Conservation (phyloP, 1,139 yeast species). For the Nakaseomyces glabratus region DNA sequence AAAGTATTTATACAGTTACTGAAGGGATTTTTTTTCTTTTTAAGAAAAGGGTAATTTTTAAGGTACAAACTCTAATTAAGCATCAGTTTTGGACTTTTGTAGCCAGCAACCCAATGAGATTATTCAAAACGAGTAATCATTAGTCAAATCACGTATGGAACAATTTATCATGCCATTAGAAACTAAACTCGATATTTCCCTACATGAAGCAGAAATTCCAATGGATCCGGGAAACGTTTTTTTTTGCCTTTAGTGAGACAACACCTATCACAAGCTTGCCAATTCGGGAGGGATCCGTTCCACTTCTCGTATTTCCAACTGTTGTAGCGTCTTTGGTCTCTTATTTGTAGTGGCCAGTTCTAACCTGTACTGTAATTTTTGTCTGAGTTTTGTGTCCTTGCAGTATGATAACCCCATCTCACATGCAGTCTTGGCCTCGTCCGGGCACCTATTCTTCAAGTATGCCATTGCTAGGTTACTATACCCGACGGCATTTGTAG, state of each 20-base stretch:
- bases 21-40: too few species aligned
- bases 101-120: too few species aligned
- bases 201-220: too few species aligned
- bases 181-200: not conserved
- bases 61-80: too few species aligned
- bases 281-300: conserved; percentile 10
- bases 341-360: conserved; percentile 35
- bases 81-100: too few species aligned
- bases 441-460: conserved; percentile 46
- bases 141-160: too few species aligned
- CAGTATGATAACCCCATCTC: conserved; percentile 41
- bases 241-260: not conserved
- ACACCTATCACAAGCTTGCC: conserved; percentile 6
- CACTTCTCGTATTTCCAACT: conserved; percentile 8
- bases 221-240: not conserved
- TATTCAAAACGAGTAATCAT: too few species aligned
- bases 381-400: conserved; percentile 27
- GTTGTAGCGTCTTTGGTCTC: conserved; percentile 6
- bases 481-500: conserved; percentile 52
- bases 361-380: conserved; percentile 52
- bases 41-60: too few species aligned
- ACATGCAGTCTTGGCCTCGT: conserved; percentile 54
- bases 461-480: conserved; percentile 76
- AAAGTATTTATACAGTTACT: too few species aligned
- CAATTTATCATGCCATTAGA: not conserved